Evolutionary conservation across 2,329 filamentous ascomycete species (phyloP), one percentile per base, ranked within the genome.

Genomic region (Trichocomaceae sp.): DNA sequence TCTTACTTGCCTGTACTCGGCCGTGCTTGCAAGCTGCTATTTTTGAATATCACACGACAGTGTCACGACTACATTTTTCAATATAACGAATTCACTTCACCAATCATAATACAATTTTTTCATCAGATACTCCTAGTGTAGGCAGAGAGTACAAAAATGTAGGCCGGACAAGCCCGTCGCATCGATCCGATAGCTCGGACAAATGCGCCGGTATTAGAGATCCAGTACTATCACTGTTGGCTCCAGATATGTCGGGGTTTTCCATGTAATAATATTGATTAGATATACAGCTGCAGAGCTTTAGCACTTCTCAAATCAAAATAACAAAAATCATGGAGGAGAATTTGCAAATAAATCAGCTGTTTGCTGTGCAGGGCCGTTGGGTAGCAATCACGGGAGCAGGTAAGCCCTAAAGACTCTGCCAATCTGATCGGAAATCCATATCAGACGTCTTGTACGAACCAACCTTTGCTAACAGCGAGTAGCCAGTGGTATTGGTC

Each of bases 401-500:
- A 20, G 54, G 54, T 56, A 31, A 52, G 54, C 10, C 17, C 20
- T 47, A 17, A n/a, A 6, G 7, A 2, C 9, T 15, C n/a, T n/a
- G n/a, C n/a, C n/a, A n/a, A n/a, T n/a, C 12, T 5, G 3, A 39
- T 17, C 35, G n/a, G 35, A 6, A 39, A 17, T 19, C 13, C 31
- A 15, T 39, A 8, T 7, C 17, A 6, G 35, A 3, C 3, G 2
- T 5, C 4, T 29, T 29, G 15, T 39, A 37, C 7, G 35, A 37
- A 37, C 12, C 35, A 39, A 39, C 7, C 7, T 7, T 39, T 15
- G 10, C 23, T 46, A 15, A 55, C 19, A 5, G 20, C 31, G 17
- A 47, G 7, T 29, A 56, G 54, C 35, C 12, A 56, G 54, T 54
- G 61, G 61, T 10, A 61, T 62, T 42, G 61, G 61, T 20, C 57